Percentiles rank a stretch among this genome's conserved stretches.
These are phyloP conservation scores for Rhodotorula diobovata DNA, from an alignment of 768 basidiomycete genomes.

Conservation along the genomic window DNA sequence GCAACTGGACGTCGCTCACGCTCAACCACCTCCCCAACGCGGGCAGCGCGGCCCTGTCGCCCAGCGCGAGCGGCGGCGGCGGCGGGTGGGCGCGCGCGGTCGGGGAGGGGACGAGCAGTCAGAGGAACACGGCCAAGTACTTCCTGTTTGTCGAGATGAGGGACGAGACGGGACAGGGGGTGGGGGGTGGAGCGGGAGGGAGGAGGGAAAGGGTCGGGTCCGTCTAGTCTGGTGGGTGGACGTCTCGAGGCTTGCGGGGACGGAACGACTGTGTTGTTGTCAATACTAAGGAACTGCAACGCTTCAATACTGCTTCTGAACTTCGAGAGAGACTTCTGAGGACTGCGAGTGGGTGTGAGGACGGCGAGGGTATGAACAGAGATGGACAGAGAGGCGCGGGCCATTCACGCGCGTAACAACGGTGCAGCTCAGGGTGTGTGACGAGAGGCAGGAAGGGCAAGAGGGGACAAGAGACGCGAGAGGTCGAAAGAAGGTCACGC, in stretches of 20 bases:
- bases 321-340: neutral
- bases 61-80: neutral
- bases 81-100: neutral
- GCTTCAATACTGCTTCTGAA: neutral
- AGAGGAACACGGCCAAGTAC: slow-evolving; percentile 11
- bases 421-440: too few species aligned
- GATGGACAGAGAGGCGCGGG: too few species aligned
- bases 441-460: too few species aligned
- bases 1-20: slow-evolving; percentile 19
- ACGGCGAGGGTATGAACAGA: too few species aligned
- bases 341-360: neutral
- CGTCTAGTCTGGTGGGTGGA: neutral
- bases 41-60: neutral
- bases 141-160: slow-evolving; percentile 21
- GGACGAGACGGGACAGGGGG: neutral
- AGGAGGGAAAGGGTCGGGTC: neutral
- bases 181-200: too few species aligned
- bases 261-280: neutral
- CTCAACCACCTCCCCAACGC: slow-evolving; percentile 1
- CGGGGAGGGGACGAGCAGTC: neutral
- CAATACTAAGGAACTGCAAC: neutral
- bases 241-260: neutral
- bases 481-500: too few species aligned
- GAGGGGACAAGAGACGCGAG: too few species aligned
- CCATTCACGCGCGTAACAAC: too few species aligned